Evolutionary conservation across 768 basidiomycete species (phyloP).

Genomic region (Termitomyces sp.): DNA sequence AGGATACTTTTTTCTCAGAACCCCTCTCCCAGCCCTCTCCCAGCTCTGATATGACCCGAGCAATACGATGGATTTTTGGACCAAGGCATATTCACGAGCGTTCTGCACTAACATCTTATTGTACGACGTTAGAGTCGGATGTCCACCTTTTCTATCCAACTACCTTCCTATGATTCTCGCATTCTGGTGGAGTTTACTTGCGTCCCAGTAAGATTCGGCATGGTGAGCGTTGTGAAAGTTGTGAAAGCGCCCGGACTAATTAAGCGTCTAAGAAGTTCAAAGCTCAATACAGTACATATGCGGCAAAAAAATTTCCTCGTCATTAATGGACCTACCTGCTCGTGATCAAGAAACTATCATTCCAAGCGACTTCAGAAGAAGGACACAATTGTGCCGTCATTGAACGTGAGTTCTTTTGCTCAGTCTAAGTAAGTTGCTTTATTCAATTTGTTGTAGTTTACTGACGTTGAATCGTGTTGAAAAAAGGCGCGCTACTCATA

Average conservation of each 20-base stretch:
- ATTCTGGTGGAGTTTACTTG: not conserved
- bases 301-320: not conserved
- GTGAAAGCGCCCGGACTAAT: no score
- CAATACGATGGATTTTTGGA: no score
- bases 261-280: not conserved
- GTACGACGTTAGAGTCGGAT: not conserved
- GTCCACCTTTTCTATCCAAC: not conserved
- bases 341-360: not conserved
- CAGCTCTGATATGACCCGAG: no score
- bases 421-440: not conserved
- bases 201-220: not conserved
- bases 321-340: not conserved
- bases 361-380: not conserved
- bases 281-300: not conserved
- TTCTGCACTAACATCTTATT: no score
- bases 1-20: no score
- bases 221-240: no score
- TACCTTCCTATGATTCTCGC: not conserved
- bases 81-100: no score
- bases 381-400: not conserved
- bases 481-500: not conserved
- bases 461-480: no score
- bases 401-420: not conserved
- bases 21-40: no score
- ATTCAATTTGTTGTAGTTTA: not conserved